phyloP scores from a whole-genome alignment of 1,139 yeast genomes.

The Yamadazyma diospyri region DNA sequence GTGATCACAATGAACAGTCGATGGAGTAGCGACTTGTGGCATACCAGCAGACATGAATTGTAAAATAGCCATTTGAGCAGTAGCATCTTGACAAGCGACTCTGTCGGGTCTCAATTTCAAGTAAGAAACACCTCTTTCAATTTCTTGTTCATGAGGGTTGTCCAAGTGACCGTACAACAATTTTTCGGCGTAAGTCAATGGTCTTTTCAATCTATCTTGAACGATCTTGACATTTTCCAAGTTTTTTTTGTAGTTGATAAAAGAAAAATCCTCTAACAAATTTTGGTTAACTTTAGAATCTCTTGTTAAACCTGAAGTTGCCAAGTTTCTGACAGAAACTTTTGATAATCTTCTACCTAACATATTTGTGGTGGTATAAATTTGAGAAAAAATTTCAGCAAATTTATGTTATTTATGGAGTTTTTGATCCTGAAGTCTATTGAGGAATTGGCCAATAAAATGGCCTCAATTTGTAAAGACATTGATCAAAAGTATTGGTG shows the following conservation, averaged over 20 bases:
- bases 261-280: slow-evolving; percentile 83
- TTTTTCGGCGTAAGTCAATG: slow-evolving; percentile 97
- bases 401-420: slow-evolving; percentile 2
- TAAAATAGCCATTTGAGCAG: slow-evolving; percentile 98
- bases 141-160: slow-evolving; percentile 92
- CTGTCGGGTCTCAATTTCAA: slow-evolving; percentile 98
- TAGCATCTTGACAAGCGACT: slow-evolving; percentile 99
- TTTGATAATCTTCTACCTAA: slow-evolving; percentile 36
- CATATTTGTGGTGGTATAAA: slow-evolving; percentile 20
- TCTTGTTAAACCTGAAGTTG: slow-evolving; percentile 72
- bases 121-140: slow-evolving; percentile 94
- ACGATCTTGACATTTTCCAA: slow-evolving; percentile 85
- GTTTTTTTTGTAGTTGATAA: slow-evolving; percentile 73
- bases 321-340: slow-evolving; percentile 60
- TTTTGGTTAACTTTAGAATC: slow-evolving; percentile 93
- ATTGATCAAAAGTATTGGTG: too few relatives aligned
- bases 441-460: neutral
- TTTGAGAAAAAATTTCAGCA: slow-evolving; percentile 2
- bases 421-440: neutral
- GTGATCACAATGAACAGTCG: slow-evolving; percentile 98
- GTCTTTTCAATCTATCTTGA: slow-evolving; percentile 82
- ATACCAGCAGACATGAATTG: slow-evolving; percentile 98
- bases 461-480: neutral
- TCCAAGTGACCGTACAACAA: slow-evolving; percentile 94
- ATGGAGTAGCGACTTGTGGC: slow-evolving; percentile 93